phyloP scores from a whole-genome alignment of 768 basidiomycete genomes.

The Lyophyllum semitale region DNA sequence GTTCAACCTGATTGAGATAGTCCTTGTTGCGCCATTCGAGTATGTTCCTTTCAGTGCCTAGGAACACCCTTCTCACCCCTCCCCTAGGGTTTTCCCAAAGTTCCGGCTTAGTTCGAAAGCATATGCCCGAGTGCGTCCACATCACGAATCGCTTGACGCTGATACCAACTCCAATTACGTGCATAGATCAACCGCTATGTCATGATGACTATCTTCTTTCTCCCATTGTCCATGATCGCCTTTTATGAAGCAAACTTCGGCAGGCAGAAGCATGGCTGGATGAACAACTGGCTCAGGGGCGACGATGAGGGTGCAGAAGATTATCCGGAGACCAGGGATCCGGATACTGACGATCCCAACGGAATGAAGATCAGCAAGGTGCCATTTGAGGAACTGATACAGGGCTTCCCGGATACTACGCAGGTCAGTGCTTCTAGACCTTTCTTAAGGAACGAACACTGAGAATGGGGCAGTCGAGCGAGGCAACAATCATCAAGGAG shows the following conservation, averaged over 20 bases:
- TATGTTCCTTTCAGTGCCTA: conserved; percentile 40
- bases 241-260: conserved; percentile 68
- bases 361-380: conserved; percentile 72
- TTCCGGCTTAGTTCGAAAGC: conserved; percentile 45
- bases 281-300: conserved; percentile 66
- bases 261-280: conserved; percentile 55
- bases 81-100: conserved; percentile 41
- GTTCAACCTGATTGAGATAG: conserved; percentile 83
- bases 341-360: conserved; percentile 53
- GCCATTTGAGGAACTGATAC: conserved; percentile 68
- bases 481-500: conserved; percentile 66
- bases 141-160: background rate
- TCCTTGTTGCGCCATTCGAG: conserved; percentile 87
- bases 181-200: conserved; percentile 75
- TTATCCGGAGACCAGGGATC: conserved; percentile 55
- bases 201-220: conserved; percentile 81
- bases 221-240: conserved; percentile 75
- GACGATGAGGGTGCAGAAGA: conserved; percentile 62
- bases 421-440: conserved; percentile 48
- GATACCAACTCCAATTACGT: conserved; percentile 7
- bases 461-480: conserved; percentile 56
- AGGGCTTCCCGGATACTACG: conserved; percentile 70
- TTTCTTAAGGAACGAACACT: conserved; percentile 6
- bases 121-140: conserved; percentile 56
- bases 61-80: conserved; percentile 1